Percentiles rank a stretch among this genome's conserved stretches.
phyloP scores from a whole-genome alignment of 2,329 filamentous ascomycete genomes.

The Dactylellina cionopaga region DNA sequence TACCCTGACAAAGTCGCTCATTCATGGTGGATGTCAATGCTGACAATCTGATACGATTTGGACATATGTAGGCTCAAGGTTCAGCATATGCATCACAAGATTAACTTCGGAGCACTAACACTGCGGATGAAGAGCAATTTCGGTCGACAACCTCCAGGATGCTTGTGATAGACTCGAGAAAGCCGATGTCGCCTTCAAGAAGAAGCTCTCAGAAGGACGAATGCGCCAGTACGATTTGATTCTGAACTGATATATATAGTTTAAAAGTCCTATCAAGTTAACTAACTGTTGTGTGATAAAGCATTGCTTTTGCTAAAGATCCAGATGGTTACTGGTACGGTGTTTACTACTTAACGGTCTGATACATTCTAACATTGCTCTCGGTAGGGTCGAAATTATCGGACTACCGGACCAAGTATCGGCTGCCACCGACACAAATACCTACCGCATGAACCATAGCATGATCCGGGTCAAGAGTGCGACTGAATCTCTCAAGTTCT shows the following conservation, averaged over 20 bases:
- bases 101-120: too few species aligned
- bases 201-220: slow-evolving; percentile 87
- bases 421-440: slow-evolving; percentile 75
- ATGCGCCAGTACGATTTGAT: slow-evolving; percentile 68
- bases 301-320: slow-evolving; percentile 87
- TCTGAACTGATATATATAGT: not conserved
- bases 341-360: not conserved
- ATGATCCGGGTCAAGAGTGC: slow-evolving; percentile 94
- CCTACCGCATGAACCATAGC: slow-evolving; percentile 87
- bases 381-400: slow-evolving; percentile 75
- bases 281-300: not conserved
- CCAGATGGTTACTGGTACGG: slow-evolving; percentile 81
- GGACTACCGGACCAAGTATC: slow-evolving; percentile 77
- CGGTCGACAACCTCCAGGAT: slow-evolving; percentile 72
- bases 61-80: slow-evolving; percentile 57
- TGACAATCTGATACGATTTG: slow-evolving; percentile 55
- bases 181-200: slow-evolving; percentile 92
- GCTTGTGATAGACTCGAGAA: slow-evolving; percentile 90
- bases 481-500: slow-evolving; percentile 78
- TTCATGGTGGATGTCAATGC: slow-evolving; percentile 1
- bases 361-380: slow-evolving; percentile 60
- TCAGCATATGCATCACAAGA: too few species aligned
- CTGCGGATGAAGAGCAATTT: slow-evolving; percentile 56
- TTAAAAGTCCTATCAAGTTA: too few species aligned
- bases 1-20: not conserved